Conservation (phyloP, 2,329 filamentous ascomycete species). For the Pseudogymnoascus sp. region DNA sequence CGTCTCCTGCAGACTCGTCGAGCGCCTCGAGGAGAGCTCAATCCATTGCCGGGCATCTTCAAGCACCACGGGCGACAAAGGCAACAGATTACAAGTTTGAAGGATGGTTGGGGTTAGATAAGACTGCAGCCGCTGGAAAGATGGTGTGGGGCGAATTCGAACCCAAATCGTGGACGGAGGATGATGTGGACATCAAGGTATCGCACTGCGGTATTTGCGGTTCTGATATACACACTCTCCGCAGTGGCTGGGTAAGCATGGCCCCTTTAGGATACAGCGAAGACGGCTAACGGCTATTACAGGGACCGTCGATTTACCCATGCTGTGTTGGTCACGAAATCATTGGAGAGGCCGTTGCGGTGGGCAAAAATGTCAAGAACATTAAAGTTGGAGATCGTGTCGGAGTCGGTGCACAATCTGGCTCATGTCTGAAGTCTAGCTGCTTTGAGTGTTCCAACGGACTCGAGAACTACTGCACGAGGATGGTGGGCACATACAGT, state of each 20-base stretch:
- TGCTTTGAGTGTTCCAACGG: constrained; percentile 46
- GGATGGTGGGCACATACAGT: constrained; percentile 39
- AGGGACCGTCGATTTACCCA: constrained; percentile 33
- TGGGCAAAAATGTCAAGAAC: constrained; percentile 35
- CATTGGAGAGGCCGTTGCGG: constrained; percentile 37
- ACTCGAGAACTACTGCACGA: constrained; percentile 34
- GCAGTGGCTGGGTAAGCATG: constrained; percentile 20
- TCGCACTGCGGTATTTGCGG: constrained; percentile 43
- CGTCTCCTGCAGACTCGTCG: background rate
- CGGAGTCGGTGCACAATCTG: constrained; percentile 44
- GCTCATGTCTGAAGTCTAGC: constrained; percentile 33
- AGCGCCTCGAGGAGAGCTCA: background rate
- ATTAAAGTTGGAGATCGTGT: constrained; percentile 47
- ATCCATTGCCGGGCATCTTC: background rate
- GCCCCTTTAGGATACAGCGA: background rate
- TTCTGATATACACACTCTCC: constrained; percentile 24
- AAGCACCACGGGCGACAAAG: background rate
- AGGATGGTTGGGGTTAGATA: constrained; percentile 26
- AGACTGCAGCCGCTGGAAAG: constrained; percentile 22
- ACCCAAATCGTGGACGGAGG: constrained; percentile 39
- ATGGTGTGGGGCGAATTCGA: constrained; percentile 30
- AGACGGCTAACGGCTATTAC: background rate
- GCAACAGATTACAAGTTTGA: constrained; percentile 21
- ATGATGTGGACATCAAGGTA: constrained; percentile 40
- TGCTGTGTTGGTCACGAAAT: constrained; percentile 45